Base-by-base conservation (phyloP, 2,329 filamentous ascomycete species). In the Stemphylium lycopersici region DNA sequence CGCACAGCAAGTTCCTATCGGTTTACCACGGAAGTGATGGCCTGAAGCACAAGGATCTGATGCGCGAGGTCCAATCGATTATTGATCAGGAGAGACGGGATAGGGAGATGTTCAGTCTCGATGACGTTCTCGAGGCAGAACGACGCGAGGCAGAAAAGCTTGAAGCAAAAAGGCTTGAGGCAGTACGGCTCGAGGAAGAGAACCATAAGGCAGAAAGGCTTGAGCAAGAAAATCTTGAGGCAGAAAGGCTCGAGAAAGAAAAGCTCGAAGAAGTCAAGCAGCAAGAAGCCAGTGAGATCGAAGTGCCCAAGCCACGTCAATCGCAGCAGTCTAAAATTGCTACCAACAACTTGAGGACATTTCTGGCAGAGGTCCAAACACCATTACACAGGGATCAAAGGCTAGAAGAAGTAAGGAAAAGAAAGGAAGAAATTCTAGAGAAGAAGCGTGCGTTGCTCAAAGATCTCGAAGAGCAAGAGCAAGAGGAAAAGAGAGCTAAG, bases 391-490 rank as follows among this genome's bases (percentile, higher is more conserved):
- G 31, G 2, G 39, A 32, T 1, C 16, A 15, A 8, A 34, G 18
- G 13, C 31, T 15, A 2, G 31, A 32, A 13, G 31, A 45, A 10
- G 18, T 55, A n/a, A 48, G 34, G 2, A 46, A 29, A n/a, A 20
- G 37, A n/a, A 43, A 41, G 4, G 43, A 52, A 36, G 20, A 26
- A 3, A 11, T 46, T 0, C 11, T 52, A 16, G 1, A 15, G 0
- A 48, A 31, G 31, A 56, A 52, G 34, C 39, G 48, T 8, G 4
- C 4, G n/a, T 18, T 59, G 18, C 7, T 46, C 1, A 24, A 29
- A 10, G 36, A 56, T 8, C 44, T 56, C 1, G 11, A 45, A 11
- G 15, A 33, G 37, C 33, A 50, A 2, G 40, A 52, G 15, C n/a
- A 36, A 13, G n/a, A 12, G 11, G 44, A 40, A 15, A 26, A 45